Base-by-base conservation (phyloP, 1,139 yeast species). In the Taphrina flavorubra region DNA sequence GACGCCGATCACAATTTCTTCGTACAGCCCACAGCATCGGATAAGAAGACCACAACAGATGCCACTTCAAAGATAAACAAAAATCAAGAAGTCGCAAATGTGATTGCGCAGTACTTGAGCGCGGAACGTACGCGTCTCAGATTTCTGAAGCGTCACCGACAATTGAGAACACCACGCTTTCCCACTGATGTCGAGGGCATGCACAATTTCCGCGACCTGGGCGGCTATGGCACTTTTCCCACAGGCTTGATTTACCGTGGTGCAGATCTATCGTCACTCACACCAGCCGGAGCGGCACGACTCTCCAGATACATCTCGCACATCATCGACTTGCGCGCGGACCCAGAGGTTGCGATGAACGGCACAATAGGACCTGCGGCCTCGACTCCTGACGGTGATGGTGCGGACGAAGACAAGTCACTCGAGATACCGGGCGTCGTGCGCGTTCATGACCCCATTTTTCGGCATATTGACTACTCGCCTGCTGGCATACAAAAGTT, bases 1-100 rank as follows among this genome's bases (percentile, higher is more conserved):
- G 81, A 81, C 59, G 97, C 96, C 0, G 94, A 91, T 76, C 97
- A 92, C 77, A 89, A 90, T 75, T 92, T 84, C 75, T 87, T 83
- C 75, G 94, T 75, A 75, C 1, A 42, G 25, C 61, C 60, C 10
- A 16, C 14, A n/a, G 31, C 31, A 25, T 25, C 31, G 31, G 78
- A 79, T 39, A 81, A 81, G 2, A 25, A 25, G 31, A 25, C 31
- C 31, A 25, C 31, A 25, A 25, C 31, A 2, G 4, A 25, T 25
- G 36, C 63, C 13, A 20, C 44, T 36, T 39, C 31, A n/a, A 69
- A 72, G 8, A 34, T 58, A 20, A 88, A 89, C 74, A 89, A 84
- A 77, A 87, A 86, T 73, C 81, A 78, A 59, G 77, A 79, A 34
- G 92, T 89, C 1, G 83, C 82, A 0, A 84, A 85, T 0, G 75